phyloP scores from a whole-genome alignment of 352 stramenopile species.

The Globisporangium nodosum region DNA sequence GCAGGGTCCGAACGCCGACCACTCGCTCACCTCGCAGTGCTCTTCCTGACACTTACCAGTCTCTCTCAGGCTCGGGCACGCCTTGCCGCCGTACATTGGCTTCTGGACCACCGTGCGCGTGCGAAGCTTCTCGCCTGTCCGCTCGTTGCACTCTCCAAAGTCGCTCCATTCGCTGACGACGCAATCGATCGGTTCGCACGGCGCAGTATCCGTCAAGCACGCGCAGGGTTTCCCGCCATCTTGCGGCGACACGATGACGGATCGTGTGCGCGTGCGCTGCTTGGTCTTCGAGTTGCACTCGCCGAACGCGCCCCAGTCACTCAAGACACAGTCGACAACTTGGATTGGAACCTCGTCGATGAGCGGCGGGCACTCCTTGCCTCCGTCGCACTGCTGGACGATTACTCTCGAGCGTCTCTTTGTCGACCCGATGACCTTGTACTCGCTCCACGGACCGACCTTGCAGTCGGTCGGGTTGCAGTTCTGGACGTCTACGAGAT shows the following conservation, averaged over 20 bases:
- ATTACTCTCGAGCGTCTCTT: constrained; percentile 39
- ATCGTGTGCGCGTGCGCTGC: constrained; percentile 38
- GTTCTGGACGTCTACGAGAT: constrained; percentile 42
- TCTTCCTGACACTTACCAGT: constrained; percentile 32
- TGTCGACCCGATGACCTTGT: constrained; percentile 28
- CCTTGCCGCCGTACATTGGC: constrained; percentile 27
- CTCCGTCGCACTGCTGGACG: constrained; percentile 33
- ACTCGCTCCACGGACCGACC: constrained; percentile 44
- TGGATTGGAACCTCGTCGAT: constrained; percentile 30
- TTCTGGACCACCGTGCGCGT: constrained; percentile 23
- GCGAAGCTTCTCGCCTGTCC: constrained; percentile 32
- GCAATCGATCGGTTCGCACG: constrained; percentile 41
- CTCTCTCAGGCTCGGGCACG: constrained; percentile 32
- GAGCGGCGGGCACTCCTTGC: constrained; percentile 30
- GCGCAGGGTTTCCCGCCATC: constrained; percentile 45
- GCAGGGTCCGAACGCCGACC: constrained; percentile 37
- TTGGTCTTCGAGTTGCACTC: constrained; percentile 30
- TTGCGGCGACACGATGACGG: constrained; percentile 29
- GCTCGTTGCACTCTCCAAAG: constrained; percentile 31
- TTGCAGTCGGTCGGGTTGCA: constrained; percentile 63
- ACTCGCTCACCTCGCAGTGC: constrained; percentile 37
- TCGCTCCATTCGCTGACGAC: constrained; percentile 45
- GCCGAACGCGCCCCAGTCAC: constrained; percentile 37
- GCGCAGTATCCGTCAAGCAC: constrained; percentile 20
- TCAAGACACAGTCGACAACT: constrained; percentile 39